Evolutionary conservation across 1,139 yeast species (phyloP).

Genomic region (Zhuliangozyma parablackwelliae): DNA sequence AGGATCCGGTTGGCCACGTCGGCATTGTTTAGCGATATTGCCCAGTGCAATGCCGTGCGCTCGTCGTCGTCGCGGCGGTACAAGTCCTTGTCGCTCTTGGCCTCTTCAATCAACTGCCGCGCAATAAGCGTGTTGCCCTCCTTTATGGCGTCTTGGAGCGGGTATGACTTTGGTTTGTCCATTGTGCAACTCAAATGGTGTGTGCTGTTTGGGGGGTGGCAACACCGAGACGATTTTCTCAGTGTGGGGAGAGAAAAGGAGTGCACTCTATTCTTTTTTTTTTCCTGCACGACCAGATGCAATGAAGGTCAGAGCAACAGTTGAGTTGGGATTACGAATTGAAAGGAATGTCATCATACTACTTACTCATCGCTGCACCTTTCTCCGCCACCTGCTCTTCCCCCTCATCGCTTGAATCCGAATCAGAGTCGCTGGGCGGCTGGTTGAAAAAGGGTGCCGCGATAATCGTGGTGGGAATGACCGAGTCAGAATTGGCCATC

Average conservation of each 20-base stretch:
- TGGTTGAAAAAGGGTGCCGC: constrained; percentile 39
- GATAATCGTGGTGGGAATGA: constrained; percentile 21
- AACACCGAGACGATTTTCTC: too few species aligned
- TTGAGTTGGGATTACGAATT: too few species aligned
- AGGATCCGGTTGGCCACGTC: constrained; percentile 52
- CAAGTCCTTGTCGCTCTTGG: constrained; percentile 38
- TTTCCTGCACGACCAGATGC: too few species aligned
- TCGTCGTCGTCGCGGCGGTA: constrained; percentile 62
- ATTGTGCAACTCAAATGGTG: neutral
- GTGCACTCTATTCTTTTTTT: too few species aligned
- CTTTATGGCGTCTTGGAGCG: constrained; percentile 57
- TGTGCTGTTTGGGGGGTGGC: too few species aligned
- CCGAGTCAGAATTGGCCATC: neutral
- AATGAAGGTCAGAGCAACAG: too few species aligned
- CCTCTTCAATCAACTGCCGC: constrained; percentile 40
- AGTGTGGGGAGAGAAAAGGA: too few species aligned
- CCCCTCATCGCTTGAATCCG: constrained; percentile 12
- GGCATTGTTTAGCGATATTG: constrained; percentile 59
- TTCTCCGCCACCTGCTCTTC: constrained; percentile 1
- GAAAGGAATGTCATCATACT: too few species aligned
- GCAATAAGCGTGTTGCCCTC: constrained; percentile 51
- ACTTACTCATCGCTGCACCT: too few species aligned
- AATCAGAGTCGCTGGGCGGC: constrained; percentile 29
- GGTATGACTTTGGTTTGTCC: constrained; percentile 14
- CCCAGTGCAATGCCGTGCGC: constrained; percentile 88